Evolutionary conservation across 1,139 yeast genomes (phyloP).

Genomic region (Blastobotrys capitulatus): DNA sequence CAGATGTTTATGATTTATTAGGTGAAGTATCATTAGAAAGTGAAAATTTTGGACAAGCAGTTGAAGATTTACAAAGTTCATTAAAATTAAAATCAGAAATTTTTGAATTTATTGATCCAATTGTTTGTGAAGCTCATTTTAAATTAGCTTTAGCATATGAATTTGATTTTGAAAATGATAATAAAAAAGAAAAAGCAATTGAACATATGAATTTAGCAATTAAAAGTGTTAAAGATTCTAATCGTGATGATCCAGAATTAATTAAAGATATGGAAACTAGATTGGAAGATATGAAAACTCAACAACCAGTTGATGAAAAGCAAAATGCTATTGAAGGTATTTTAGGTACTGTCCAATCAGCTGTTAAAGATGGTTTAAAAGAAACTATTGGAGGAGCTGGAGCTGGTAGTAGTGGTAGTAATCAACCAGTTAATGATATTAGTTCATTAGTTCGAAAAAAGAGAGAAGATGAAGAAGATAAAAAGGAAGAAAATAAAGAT

Average conservation of each 20-base stretch:
- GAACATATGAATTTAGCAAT: slow-evolving; percentile 57
- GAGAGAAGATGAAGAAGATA: too few relatives aligned
- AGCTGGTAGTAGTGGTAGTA: too few relatives aligned
- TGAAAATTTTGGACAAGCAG: slow-evolving; percentile 72
- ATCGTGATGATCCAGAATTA: slow-evolving; percentile 46
- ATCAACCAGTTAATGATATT: slow-evolving; percentile 54
- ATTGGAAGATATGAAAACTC: slow-evolving; percentile 14
- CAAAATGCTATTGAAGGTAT: slow-evolving; percentile 56
- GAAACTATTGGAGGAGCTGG: too few relatives aligned
- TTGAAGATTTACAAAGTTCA: slow-evolving; percentile 55
- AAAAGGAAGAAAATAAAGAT: slow-evolving; percentile 33
- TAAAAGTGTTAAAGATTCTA: slow-evolving; percentile 47
- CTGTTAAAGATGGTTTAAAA: slow-evolving; percentile 17
- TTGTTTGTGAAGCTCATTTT: slow-evolving; percentile 75
- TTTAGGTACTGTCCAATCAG: slow-evolving; percentile 45
- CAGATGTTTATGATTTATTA: slow-evolving; percentile 71
- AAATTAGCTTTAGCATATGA: slow-evolving; percentile 78
- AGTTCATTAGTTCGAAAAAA: slow-evolving; percentile 52
- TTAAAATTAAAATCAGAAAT: slow-evolving; percentile 52
- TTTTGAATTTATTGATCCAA: slow-evolving; percentile 47
- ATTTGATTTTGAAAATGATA: slow-evolving; percentile 52
- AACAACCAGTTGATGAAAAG: slow-evolving; percentile 45
- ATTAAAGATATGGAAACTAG: slow-evolving; percentile 46
- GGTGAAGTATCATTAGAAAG: slow-evolving; percentile 90
- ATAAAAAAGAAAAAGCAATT: slow-evolving; percentile 47